Evolutionary conservation across 345 rosid genomes (phyloP).

Genomic region (Salix arbutifolia): DNA sequence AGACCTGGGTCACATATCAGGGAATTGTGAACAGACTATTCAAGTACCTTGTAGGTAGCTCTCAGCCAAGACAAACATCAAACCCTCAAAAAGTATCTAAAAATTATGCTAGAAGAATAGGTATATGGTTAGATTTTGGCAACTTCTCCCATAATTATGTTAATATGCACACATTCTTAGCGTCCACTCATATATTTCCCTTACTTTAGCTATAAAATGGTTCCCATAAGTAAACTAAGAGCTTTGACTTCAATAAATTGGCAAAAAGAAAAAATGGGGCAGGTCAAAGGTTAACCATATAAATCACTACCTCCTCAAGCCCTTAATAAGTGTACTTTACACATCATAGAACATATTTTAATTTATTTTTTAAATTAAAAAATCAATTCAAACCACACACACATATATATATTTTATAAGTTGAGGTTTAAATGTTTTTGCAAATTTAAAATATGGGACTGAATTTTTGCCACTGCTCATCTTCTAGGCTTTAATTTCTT

Average conservation of each 20-base stretch:
- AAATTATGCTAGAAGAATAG: neutral
- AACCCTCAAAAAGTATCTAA: neutral
- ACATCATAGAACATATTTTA: neutral
- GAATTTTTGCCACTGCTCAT: neutral
- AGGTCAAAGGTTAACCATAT: neutral
- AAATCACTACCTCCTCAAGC: neutral
- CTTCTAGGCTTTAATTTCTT: neutral
- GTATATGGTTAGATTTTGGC: neutral
- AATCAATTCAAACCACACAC: neutral
- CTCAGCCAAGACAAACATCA: neutral
- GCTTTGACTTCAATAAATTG: neutral
- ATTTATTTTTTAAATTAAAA: neutral
- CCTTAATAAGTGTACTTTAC: neutral
- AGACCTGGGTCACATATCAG: neutral
- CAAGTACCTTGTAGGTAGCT: neutral
- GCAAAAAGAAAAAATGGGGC: neutral
- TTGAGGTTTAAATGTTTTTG: neutral
- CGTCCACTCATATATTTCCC: neutral
- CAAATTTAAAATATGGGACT: neutral
- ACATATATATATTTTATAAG: neutral
- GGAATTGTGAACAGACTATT: neutral
- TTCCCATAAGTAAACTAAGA: neutral
- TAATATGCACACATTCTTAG: no score
- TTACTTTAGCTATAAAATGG: neutral
- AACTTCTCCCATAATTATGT: no score